A percentile compares a stretch with the other conserved stretches of the same genome.
Conservation (phyloP, 768 basidiomycete genomes). For the Hygrocybe punicea region DNA sequence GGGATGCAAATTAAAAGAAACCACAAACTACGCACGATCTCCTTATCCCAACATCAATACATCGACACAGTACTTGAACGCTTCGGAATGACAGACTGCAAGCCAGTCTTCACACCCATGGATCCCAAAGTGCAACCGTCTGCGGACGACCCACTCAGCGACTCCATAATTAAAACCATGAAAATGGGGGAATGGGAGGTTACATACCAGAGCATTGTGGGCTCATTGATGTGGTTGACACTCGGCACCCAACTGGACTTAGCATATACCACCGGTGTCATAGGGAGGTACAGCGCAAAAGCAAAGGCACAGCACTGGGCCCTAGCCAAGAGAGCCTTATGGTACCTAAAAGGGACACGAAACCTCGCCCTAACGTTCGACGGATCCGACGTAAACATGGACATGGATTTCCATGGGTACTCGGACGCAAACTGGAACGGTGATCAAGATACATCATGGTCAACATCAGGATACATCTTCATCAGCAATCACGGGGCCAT, state of each 20-base stretch:
- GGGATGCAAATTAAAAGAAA: no score
- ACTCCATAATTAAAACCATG: no score
- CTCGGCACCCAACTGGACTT: neutral
- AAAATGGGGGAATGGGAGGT: no score
- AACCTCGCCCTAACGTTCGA: neutral
- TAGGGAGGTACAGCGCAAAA: neutral
- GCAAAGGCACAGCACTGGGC: no score
- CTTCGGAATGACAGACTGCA: no score
- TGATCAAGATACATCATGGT: neutral
- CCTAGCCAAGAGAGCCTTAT: neutral
- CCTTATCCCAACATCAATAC: conserved; percentile 24
- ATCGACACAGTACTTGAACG: conserved; percentile 1
- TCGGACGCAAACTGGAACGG: neutral
- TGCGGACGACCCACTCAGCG: no score
- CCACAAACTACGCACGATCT: conserved; percentile 11
- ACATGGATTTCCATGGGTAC: neutral
- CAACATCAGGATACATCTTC: neutral
- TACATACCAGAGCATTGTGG: no score
- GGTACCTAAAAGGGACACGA: neutral
- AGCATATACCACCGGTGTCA: neutral
- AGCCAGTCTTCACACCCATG: no score
- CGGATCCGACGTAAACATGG: no score
- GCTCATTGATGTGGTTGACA: neutral
- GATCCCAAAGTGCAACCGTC: no score
- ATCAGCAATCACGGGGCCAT: neutral